Evolutionary conservation across 164 flowering plant genomes (phyloP).

Genomic region (Cinnamomum chago): DNA sequence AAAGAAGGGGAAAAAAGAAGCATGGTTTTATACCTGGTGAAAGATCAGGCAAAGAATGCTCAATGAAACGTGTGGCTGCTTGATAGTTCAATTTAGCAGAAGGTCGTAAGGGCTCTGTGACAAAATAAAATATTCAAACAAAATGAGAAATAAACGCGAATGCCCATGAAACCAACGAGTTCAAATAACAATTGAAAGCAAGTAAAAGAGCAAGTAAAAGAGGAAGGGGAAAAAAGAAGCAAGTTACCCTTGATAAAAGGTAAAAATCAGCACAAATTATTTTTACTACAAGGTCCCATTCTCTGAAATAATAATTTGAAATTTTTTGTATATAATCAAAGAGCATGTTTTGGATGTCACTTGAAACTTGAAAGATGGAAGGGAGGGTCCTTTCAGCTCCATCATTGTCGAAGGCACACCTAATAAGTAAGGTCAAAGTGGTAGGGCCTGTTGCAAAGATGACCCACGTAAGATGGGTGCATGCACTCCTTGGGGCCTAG

Average conservation of each 20-base stretch:
- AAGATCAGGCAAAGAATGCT: constrained; percentile 92
- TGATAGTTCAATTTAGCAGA: constrained; percentile 63
- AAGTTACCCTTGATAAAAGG: neutral
- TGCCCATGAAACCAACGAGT: neutral
- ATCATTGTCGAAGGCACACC: too few relatives aligned
- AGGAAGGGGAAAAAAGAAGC: too few relatives aligned
- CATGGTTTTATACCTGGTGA: constrained; percentile 47
- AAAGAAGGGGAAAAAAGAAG: neutral
- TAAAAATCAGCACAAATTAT: neutral
- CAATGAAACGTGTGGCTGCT: constrained; percentile 93
- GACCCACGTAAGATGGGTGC: too few relatives aligned
- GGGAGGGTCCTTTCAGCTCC: neutral
- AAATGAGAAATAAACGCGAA: neutral
- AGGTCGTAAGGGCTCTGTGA: constrained; percentile 75
- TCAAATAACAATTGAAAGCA: neutral
- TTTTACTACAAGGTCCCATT: neutral
- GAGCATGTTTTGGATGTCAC: neutral
- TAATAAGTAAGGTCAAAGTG: too few relatives aligned
- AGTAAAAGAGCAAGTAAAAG: too few relatives aligned
- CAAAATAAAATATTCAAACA: constrained; percentile 3
- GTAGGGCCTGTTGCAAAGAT: too few relatives aligned
- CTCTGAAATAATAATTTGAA: too few relatives aligned
- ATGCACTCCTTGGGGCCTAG: too few relatives aligned
- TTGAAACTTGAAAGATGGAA: neutral
- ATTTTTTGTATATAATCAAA: too few relatives aligned